A percentile compares a stretch with the other conserved stretches of the same genome.
These are phyloP conservation scores for Termitomyces sp. DNA, from an alignment of 768 basidiomycete species.

Conservation along the genomic window DNA sequence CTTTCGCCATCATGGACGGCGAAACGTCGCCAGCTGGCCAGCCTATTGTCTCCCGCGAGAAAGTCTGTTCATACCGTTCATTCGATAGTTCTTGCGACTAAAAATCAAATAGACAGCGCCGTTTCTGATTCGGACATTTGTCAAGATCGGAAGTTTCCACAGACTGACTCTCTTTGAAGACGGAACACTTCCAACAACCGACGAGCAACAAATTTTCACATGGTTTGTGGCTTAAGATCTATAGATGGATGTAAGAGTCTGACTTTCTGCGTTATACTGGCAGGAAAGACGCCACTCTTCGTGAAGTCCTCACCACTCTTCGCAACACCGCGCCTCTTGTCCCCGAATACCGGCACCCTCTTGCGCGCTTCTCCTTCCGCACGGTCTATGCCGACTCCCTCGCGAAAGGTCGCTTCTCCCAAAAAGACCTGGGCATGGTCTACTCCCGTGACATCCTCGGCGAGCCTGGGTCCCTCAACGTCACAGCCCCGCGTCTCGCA, in stretches of 20 bases:
- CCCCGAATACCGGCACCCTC: constrained; percentile 73
- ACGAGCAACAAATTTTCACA: constrained; percentile 79
- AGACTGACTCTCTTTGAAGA: constrained; percentile 73
- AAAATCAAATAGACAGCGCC: constrained; percentile 57
- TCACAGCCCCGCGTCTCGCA: constrained; percentile 55
- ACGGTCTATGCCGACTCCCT: constrained; percentile 73
- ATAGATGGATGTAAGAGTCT: not conserved
- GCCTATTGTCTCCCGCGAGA: constrained; percentile 51
- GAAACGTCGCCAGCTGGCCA: constrained; percentile 31
- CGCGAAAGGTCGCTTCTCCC: constrained; percentile 64
- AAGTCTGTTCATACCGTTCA: constrained; percentile 27
- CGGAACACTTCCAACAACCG: constrained; percentile 67
- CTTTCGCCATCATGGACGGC: constrained; percentile 1
- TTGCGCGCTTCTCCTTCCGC: constrained; percentile 77
- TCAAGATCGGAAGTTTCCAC: constrained; percentile 79
- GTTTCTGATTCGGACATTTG: constrained; percentile 77
- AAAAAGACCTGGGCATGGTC: constrained; percentile 78
- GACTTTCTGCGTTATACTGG: not conserved
- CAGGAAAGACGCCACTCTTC: constrained; percentile 81
- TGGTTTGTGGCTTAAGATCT: constrained; percentile 43
- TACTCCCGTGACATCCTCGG: constrained; percentile 84
- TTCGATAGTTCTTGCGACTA: not conserved
- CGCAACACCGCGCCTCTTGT: constrained; percentile 65
- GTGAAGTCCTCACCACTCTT: constrained; percentile 73
- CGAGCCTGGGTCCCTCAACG: constrained; percentile 61